Conservation (phyloP, 1,284 basidiomycete genomes). For the Cryptococcus deneoformans region DNA sequence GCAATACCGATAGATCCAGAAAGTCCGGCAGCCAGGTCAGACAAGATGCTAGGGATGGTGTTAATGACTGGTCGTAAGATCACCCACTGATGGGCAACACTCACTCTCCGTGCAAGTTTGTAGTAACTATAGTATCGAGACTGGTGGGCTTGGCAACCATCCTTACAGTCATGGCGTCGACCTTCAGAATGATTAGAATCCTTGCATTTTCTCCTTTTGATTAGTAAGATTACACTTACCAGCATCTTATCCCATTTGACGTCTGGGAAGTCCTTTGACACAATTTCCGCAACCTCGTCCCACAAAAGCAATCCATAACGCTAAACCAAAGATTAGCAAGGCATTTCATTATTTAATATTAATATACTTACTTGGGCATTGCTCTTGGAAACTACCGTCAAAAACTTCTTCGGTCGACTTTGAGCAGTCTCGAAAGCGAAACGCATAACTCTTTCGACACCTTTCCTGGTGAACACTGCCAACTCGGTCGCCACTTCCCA, state of each 20-base stretch:
- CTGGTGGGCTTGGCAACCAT: slow-evolving; percentile 57
- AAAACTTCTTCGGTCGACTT: slow-evolving; percentile 53
- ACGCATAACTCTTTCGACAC: slow-evolving; percentile 56
- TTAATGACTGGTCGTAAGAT: too few species aligned
- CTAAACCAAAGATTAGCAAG: slow-evolving; percentile 12
- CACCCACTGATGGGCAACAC: too few species aligned
- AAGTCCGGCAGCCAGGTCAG: slow-evolving; percentile 59
- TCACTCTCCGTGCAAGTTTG: slow-evolving; percentile 57
- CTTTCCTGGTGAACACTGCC: slow-evolving; percentile 54
- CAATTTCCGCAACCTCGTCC: slow-evolving; percentile 51
- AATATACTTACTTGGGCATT: slow-evolving; percentile 47
- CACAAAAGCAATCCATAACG: slow-evolving; percentile 44
- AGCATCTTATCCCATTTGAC: slow-evolving; percentile 57
- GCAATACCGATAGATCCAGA: slow-evolving; percentile 62
- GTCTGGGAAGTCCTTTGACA: slow-evolving; percentile 57
- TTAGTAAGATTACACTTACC: slow-evolving; percentile 1
- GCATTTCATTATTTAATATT: too few species aligned
- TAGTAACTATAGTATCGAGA: slow-evolving; percentile 59
- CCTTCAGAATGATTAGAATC: slow-evolving; percentile 40
- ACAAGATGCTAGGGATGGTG: slow-evolving; percentile 36
- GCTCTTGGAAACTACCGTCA: slow-evolving; percentile 58
- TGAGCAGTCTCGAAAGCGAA: slow-evolving; percentile 58
- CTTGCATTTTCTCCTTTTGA: slow-evolving; percentile 32
- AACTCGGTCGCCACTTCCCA: slow-evolving; percentile 50
- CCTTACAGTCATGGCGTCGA: slow-evolving; percentile 54